Conservation (phyloP, 148 eudicot genomes). For the Diospyros lotus region DNA sequence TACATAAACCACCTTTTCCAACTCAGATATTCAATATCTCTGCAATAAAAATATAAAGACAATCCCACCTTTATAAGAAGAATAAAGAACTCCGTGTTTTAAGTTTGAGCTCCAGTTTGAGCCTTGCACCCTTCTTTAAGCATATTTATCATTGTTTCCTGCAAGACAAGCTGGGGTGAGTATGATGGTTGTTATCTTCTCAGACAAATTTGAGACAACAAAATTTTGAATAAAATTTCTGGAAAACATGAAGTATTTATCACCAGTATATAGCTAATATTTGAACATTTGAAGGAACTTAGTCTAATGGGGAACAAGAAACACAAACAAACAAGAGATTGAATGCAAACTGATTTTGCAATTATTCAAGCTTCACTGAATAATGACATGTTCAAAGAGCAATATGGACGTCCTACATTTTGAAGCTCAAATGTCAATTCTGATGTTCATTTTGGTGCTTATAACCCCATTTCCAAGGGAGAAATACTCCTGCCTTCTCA, state of each 20-base stretch:
- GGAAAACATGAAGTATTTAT: no score
- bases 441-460: background rate
- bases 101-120: background rate
- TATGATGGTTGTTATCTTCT: background rate
- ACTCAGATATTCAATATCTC: constrained; percentile 1
- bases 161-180: background rate
- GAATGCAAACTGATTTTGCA: background rate
- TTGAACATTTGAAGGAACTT: no score
- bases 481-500: background rate
- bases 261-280: no score
- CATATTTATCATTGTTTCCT: background rate
- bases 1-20: background rate
- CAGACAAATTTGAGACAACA: no score
- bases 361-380: background rate
- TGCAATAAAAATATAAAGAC: background rate
- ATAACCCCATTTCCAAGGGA: background rate
- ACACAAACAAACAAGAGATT: no score
- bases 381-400: background rate
- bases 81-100: background rate
- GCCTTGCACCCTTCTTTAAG: background rate
- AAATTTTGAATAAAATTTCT: no score
- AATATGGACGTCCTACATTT: background rate
- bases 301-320: no score
- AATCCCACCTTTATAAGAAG: background rate
- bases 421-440: background rate